Conservation (phyloP, 1,139 yeast species). For the Geotrichum reessii region DNA sequence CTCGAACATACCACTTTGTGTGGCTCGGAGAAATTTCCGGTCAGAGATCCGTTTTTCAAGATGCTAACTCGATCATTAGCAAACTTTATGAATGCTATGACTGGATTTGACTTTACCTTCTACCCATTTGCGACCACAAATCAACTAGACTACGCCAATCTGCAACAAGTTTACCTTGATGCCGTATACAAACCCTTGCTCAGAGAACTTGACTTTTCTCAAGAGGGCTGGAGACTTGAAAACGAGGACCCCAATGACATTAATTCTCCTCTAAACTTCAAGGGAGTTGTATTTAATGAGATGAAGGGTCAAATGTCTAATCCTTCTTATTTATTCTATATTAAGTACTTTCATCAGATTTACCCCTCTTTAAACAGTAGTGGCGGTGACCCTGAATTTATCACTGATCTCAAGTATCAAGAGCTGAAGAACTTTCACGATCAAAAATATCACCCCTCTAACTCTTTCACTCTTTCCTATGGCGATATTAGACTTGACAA, state of each 20-base stretch:
- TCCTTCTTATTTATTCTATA: constrained; percentile 78
- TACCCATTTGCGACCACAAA: constrained; percentile 97
- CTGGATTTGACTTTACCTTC: constrained; percentile 92
- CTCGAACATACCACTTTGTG: constrained; percentile 92
- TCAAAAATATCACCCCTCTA: constrained; percentile 80
- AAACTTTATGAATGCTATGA: constrained; percentile 98
- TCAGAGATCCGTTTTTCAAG: constrained; percentile 94
- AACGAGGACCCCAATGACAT: constrained; percentile 54
- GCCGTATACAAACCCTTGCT: constrained; percentile 80
- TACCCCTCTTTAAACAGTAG: constrained; percentile 82
- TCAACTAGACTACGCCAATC: constrained; percentile 67
- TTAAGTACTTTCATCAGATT: constrained; percentile 74
- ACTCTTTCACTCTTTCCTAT: constrained; percentile 80
- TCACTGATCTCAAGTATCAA: constrained; percentile 66
- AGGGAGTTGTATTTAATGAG: constrained; percentile 96
- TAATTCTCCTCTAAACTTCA: constrained; percentile 58
- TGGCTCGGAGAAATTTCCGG: constrained; percentile 87
- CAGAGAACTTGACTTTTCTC: constrained; percentile 74
- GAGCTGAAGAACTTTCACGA: constrained; percentile 73
- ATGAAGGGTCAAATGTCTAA: constrained; percentile 98
- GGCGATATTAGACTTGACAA: constrained; percentile 66
- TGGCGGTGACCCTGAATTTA: constrained; percentile 88
- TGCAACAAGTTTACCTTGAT: constrained; percentile 83
- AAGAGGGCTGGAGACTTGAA: constrained; percentile 98
- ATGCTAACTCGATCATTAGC: constrained; percentile 86